Conservation (phyloP, 768 basidiomycete species). For the Podaxis sp. region DNA sequence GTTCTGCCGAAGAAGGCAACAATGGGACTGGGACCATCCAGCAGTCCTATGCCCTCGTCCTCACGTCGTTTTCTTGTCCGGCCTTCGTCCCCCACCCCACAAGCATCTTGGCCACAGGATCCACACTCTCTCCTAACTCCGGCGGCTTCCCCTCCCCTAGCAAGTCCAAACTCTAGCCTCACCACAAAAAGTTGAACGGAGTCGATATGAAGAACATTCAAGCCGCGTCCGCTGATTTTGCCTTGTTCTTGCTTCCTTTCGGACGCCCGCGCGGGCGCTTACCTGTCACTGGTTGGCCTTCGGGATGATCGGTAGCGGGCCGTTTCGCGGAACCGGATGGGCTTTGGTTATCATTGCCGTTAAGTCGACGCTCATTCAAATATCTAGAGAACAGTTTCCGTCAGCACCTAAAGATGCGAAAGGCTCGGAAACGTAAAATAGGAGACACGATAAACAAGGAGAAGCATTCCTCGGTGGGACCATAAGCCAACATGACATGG, state of each 20-base stretch:
- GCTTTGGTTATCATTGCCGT: slow-evolving; percentile 33
- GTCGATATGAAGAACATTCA: neutral
- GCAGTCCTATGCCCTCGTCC: neutral
- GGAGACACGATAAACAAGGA: neutral
- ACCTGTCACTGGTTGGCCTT: slow-evolving; percentile 20
- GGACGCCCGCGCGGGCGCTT: slow-evolving; percentile 65
- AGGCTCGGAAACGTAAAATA: neutral
- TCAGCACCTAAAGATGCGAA: neutral
- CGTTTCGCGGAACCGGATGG: slow-evolving; percentile 25
- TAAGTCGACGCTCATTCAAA: slow-evolving; percentile 56
- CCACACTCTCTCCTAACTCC: neutral
- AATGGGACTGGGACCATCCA: slow-evolving; percentile 1
- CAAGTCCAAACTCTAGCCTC: neutral
- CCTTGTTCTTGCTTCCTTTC: slow-evolving; percentile 64
- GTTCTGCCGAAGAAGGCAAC: neutral
- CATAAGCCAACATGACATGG: neutral
- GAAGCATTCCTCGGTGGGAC: neutral
- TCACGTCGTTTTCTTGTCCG: neutral
- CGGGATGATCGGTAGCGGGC: slow-evolving; percentile 17
- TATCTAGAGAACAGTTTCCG: slow-evolving; percentile 36
- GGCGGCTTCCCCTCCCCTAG: neutral
- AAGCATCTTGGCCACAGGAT: neutral
- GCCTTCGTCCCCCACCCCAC: neutral
- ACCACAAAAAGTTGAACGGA: neutral
- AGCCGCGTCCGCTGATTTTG: slow-evolving; percentile 14